Evolutionary conservation across 2,329 filamentous ascomycete genomes (phyloP).

Genomic region (Rhynchosporium graminicola): DNA sequence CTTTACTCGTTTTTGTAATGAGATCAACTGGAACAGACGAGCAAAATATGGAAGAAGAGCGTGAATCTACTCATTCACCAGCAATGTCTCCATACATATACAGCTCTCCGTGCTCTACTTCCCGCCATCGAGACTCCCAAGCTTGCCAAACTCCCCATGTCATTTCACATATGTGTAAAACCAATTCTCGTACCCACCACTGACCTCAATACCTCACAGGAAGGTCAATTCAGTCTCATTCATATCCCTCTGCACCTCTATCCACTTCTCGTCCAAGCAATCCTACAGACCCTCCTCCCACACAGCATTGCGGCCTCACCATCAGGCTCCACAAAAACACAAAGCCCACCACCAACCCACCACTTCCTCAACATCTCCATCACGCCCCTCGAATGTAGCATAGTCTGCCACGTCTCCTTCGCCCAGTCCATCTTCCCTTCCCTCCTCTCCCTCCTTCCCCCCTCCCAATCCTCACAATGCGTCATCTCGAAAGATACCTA

Average conservation of each 20-base stretch:
- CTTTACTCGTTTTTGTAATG: constrained; percentile 18
- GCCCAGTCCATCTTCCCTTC: constrained; percentile 76
- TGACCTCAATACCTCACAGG: constrained; percentile 54
- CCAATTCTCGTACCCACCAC: constrained; percentile 27
- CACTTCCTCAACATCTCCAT: constrained; percentile 92
- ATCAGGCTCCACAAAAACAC: constrained; percentile 43
- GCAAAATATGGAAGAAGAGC: not conserved
- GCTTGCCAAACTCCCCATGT: constrained; percentile 19
- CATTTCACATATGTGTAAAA: constrained; percentile 24
- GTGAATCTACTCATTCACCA: constrained; percentile 11
- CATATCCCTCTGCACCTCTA: constrained; percentile 85
- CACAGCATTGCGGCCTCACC: constrained; percentile 43
- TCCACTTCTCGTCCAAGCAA: constrained; percentile 77
- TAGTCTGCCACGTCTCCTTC: constrained; percentile 80
- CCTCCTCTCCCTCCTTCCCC: constrained; percentile 63
- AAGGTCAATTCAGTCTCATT: constrained; percentile 83
- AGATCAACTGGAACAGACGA: not conserved
- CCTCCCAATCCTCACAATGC: constrained; percentile 54
- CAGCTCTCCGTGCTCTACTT: not conserved
- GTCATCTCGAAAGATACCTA: constrained; percentile 82
- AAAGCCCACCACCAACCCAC: constrained; percentile 52
- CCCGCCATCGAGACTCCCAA: not conserved
- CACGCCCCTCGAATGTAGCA: constrained; percentile 87
- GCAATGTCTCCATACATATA: constrained; percentile 18
- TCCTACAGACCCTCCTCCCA: constrained; percentile 81